phyloP scores from a whole-genome alignment of 768 basidiomycete species.

The Russula vinacea region DNA sequence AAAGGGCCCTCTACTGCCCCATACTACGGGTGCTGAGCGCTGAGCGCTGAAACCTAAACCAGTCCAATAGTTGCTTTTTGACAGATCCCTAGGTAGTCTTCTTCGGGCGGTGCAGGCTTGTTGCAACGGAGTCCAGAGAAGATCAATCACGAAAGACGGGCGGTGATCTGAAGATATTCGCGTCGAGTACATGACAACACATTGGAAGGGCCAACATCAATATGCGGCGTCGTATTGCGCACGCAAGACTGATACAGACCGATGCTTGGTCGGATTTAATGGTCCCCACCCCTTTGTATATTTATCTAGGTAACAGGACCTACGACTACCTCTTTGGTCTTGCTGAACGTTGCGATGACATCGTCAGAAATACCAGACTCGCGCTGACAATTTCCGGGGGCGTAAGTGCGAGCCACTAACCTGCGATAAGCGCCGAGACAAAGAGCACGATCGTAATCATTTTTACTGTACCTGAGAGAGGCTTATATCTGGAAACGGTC shows the following conservation, averaged over 20 bases:
- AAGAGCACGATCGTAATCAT: neutral
- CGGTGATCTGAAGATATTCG: neutral
- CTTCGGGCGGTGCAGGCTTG: neutral
- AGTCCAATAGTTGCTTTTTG: neutral
- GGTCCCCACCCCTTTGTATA: neutral
- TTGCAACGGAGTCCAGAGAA: neutral
- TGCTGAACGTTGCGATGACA: slow-evolving; percentile 48
- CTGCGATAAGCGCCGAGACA: neutral
- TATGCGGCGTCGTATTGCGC: neutral
- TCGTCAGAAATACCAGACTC: slow-evolving; percentile 52
- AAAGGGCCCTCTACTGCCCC: no score
- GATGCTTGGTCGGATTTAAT: neutral
- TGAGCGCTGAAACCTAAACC: no score
- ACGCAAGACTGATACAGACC: no score
- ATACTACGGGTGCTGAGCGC: no score
- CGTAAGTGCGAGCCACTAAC: slow-evolving; percentile 28
- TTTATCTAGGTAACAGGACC: neutral
- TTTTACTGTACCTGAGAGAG: slow-evolving; percentile 32
- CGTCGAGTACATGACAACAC: neutral
- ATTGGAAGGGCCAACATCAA: neutral
- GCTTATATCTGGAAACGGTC: slow-evolving; percentile 36
- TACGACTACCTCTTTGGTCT: slow-evolving; percentile 26
- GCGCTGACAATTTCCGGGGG: slow-evolving; percentile 54
- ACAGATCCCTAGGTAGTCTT: no score
- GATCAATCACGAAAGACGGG: neutral